These are phyloP conservation scores for Trichoderma polysporum DNA, from an alignment of 2,329 filamentous ascomycete genomes.

Conservation along the genomic window DNA sequence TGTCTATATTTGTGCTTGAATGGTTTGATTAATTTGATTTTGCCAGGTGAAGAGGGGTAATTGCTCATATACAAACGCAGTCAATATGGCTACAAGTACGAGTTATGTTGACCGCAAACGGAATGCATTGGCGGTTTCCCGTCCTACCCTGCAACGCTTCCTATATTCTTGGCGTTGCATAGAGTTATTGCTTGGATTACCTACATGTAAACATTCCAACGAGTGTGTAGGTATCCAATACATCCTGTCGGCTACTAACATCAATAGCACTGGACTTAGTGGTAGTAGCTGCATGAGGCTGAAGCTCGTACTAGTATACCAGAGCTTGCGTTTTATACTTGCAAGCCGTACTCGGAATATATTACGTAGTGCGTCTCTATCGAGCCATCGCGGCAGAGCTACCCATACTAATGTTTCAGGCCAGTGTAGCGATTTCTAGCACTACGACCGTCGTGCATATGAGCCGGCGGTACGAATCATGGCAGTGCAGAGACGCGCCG, in stretches of 20 bases:
- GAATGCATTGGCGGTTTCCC: not conserved
- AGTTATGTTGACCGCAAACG: not conserved
- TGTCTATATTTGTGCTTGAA: not conserved
- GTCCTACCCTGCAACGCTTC: not conserved
- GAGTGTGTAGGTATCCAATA: too few species aligned
- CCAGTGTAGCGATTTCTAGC: not conserved
- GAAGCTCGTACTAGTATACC: not conserved
- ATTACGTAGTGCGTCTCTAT: not conserved
- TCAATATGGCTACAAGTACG: not conserved
- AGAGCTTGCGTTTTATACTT: not conserved
- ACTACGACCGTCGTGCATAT: not conserved
- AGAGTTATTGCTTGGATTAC: not conserved
- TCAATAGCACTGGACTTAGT: too few species aligned
- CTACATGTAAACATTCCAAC: not conserved
- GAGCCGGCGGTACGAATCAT: not conserved
- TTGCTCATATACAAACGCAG: too few species aligned
- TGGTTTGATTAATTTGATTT: not conserved
- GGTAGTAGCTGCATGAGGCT: not conserved
- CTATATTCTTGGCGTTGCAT: not conserved
- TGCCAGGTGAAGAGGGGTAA: not conserved
- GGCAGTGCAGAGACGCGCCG: not conserved
- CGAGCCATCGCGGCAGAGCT: not conserved
- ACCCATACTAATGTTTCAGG: constrained; percentile 3
- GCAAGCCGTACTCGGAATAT: not conserved
- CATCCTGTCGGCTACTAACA: too few species aligned